These are phyloP conservation scores for Candida sp. DNA, from an alignment of 1,139 yeast species.

Conservation along the genomic window DNA sequence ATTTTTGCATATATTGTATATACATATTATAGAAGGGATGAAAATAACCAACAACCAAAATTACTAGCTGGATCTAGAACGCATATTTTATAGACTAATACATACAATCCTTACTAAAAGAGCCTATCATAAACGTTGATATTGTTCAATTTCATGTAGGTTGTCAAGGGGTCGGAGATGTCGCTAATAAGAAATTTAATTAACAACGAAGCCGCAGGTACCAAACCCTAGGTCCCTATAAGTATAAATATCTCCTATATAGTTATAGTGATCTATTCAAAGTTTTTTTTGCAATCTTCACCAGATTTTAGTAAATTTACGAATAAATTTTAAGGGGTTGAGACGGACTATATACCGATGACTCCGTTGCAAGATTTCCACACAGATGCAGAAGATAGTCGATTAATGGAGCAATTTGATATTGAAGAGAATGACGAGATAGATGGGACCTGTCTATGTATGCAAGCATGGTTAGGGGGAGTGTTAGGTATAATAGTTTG, in stretches of 20 bases:
- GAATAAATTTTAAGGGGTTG: background rate
- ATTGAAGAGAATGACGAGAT: background rate
- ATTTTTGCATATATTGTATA: background rate
- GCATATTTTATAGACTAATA: background rate
- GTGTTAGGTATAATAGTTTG: constrained; percentile 35
- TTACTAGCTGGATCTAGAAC: background rate
- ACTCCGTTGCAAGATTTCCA: background rate
- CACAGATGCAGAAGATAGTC: background rate
- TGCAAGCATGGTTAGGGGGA: constrained; percentile 45
- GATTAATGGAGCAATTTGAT: background rate
- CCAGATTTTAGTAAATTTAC: no score
- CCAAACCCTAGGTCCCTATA: background rate
- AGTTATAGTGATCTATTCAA: no score
- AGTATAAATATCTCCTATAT: background rate
- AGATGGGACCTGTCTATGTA: constrained; percentile 14
- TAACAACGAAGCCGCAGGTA: background rate
- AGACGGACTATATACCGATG: background rate
- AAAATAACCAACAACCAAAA: background rate
- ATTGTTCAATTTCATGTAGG: background rate
- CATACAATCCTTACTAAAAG: background rate
- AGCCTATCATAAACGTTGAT: background rate
- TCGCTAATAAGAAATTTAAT: background rate
- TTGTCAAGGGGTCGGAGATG: background rate
- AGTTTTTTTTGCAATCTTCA: no score
- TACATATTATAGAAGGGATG: background rate